Evolutionary conservation across 108 stramenopile genomes (phyloP), one percentile per base, ranked within the genome.

Genomic region (Fistulifera pelliculosa): DNA sequence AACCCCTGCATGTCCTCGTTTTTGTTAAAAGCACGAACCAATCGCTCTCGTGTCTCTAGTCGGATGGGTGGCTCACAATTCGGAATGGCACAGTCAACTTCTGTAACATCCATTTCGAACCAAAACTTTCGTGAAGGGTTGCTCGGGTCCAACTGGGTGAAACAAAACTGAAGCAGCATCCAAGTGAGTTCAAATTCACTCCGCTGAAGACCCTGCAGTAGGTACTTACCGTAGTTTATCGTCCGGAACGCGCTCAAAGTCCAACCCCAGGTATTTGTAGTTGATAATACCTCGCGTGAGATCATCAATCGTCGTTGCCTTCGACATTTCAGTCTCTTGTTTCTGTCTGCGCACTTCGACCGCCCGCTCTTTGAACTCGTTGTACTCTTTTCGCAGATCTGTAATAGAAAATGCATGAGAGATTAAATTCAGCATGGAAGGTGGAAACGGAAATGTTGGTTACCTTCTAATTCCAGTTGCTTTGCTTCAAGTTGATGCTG

Each of bases 221-320:
- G 24, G 6, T 13, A 68, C 74, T 54, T 59, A 76, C 69, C 69
- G 41, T 25, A 75, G 28, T 19, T 65, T 47, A 52, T 71, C 71
- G 13, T 65, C 53, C 5, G 52, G 44, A 2, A 65, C 71, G 40
- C 54, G 51, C 27, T 52, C 63, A 65, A 81, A 81, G 44, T 76
- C 74, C 24, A 81, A 27, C 15, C 80, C 80, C 3, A 77, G 47
- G 38, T 56, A 67, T 35, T 77, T 74, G 55, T 81, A 81, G 62
- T 69, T 71, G 14, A 81, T 44, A 28, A 77, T 44, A 27, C 80
- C 80, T 39, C 56, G 24, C 6, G 80, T 81, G 25, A 81, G 43
- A 45, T 81, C 80, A 27, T 81, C 78, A 18, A 80, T 49, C 12
- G 72, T 80, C 0, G 68, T 70, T 26, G 62, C 49, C 55, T 75